Percentiles rank a stretch among this genome's conserved stretches.
These are phyloP conservation scores for Arabis alpina DNA, from an alignment of 345 rosid species.

Conservation along the genomic window DNA sequence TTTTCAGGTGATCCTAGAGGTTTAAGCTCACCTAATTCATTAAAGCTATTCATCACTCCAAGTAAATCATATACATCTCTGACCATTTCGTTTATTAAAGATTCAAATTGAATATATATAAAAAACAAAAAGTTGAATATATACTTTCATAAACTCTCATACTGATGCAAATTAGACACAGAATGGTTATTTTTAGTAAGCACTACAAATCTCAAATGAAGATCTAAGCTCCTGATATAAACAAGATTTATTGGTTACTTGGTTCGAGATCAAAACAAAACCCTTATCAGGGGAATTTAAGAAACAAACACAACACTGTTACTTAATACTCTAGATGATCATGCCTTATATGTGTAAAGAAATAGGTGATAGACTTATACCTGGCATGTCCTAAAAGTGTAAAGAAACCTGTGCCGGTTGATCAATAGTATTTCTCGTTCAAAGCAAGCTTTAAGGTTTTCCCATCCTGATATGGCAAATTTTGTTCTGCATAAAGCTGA, in stretches of 20 bases:
- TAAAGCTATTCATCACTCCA: background rate
- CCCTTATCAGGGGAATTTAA: background rate
- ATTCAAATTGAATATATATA: too few relatives aligned
- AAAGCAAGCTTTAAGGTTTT: slow-evolving; percentile 69
- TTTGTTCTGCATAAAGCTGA: slow-evolving; percentile 68
- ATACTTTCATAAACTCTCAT: background rate
- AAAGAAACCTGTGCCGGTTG: slow-evolving; percentile 71
- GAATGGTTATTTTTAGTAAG: background rate
- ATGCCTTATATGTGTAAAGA: background rate
- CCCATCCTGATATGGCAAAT: slow-evolving; percentile 76
- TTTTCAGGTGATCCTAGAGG: too few relatives aligned
- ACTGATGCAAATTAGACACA: background rate
- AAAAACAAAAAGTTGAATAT: too few relatives aligned
- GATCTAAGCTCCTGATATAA: background rate
- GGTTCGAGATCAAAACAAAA: background rate
- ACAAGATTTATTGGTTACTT: background rate
- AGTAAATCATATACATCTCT: too few relatives aligned
- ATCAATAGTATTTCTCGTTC: slow-evolving; percentile 70
- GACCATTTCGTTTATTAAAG: too few relatives aligned
- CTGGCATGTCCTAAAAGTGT: slow-evolving; percentile 81
- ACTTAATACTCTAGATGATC: background rate
- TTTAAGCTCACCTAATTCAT: too few relatives aligned
- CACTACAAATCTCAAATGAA: background rate
- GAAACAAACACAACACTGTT: background rate
- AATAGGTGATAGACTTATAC: slow-evolving; percentile 42